Conservation (phyloP, 257 asterid species). For the Solanum sparsipilum region DNA sequence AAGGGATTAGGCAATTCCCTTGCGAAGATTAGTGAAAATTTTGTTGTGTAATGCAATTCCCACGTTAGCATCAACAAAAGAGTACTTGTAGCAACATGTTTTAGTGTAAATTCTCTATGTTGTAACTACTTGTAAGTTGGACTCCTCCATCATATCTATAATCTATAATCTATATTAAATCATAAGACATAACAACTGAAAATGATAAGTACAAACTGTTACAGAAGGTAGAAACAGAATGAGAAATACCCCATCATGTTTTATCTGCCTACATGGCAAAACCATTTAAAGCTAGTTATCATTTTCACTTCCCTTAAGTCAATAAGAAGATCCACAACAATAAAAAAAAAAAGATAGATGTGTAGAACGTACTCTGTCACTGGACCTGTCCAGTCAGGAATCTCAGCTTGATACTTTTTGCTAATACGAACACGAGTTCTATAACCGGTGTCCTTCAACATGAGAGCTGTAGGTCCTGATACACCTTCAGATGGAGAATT, state of each 20-base stretch:
- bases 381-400: conserved; percentile 71
- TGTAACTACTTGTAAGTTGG: not conserved
- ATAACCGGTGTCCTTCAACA: conserved; percentile 47
- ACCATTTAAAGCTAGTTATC: not conserved
- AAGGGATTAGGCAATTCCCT: not conserved
- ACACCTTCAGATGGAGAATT: conserved; percentile 25
- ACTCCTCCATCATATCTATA: not conserved
- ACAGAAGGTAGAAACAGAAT: not conserved
- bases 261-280: not conserved
- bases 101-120: not conserved
- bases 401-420: conserved; percentile 54
- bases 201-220: not conserved
- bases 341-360: not conserved
- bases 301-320: not conserved
- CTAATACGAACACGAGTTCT: conserved; percentile 64
- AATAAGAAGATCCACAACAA: not conserved
- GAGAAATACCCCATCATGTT: not conserved
- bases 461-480: conserved; percentile 38
- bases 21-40: not conserved
- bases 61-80: not conserved
- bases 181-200: not conserved
- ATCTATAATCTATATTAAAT: not conserved
- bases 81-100: not conserved
- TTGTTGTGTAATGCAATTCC: not conserved
- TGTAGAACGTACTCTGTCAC: conserved; percentile 46